Base-by-base conservation (phyloP, 2,329 filamentous ascomycete genomes). In the Didymella sp. region DNA sequence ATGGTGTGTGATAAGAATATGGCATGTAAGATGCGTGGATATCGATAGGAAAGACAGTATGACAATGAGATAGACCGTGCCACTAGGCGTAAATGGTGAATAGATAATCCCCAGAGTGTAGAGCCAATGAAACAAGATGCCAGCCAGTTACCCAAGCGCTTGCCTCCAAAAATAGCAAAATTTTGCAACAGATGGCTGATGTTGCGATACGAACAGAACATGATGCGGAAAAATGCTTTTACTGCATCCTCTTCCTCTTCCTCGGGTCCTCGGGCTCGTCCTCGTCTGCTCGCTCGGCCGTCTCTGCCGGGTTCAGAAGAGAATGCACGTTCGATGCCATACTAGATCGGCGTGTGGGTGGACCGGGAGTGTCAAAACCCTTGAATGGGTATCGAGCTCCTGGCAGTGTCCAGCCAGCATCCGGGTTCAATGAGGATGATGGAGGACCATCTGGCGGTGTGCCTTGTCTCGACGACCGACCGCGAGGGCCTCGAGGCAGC, bases 261-360 rank as follows among this genome's bases (percentile, higher is more conserved):
- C 87, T 79, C 56, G 88, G 85, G 19, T 87, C 85, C 45, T 81
- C 79, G 22, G 81, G 78, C 56, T 86, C 81, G 56, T 89, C 87
- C 69, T 89, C 87, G 42, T 87, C 86, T 19, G 85, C 84, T 56
- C 86, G 76, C 73, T 89, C 87, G 2, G 84, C 85, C 1, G 87
- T 89, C 63, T 89, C 87, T 13, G 87, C 85, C 6, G 87, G 88
- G 63, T 90, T 90, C 1, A 90, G 79, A 22, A 90, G 74, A 6
- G 83, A 86, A 70, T 88, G 86, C 21, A 88, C 84, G 64, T 87
- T 89, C 63, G 87, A 89, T 6, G 87, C 87, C 87, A 90, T 89
- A 68, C 87, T 89, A 24, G 85, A 87, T 58, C 87, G 81, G 51
- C 88, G 78, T 7, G 87, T 89, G n/a, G 85, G 85, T 3, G 87